Conservation (phyloP, 441 rosid species). For the Metrosideros polymorpha region DNA sequence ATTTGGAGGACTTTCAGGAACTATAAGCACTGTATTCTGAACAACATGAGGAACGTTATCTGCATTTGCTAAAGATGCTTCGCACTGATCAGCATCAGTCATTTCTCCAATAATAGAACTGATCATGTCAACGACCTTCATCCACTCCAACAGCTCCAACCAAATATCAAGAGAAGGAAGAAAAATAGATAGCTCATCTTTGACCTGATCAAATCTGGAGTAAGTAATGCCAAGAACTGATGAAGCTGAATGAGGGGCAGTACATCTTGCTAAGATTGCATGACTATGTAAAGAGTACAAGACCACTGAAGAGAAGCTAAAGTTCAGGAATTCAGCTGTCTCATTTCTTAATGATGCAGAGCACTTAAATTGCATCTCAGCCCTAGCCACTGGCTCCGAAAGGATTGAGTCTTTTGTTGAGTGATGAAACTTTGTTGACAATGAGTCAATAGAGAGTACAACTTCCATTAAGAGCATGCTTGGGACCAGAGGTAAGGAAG, state of each 20-base stretch:
- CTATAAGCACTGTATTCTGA: slow-evolving; percentile 13
- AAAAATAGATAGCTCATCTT: slow-evolving; percentile 35
- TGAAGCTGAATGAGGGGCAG: slow-evolving; percentile 19
- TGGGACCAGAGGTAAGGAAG: slow-evolving; percentile 25
- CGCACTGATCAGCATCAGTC: slow-evolving; percentile 13
- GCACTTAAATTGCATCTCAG: slow-evolving; percentile 46
- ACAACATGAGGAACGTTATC: slow-evolving; percentile 8
- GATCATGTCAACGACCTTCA: slow-evolving; percentile 32
- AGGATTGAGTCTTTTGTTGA: slow-evolving; percentile 21
- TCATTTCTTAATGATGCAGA: slow-evolving; percentile 53
- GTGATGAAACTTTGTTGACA: slow-evolving; percentile 31
- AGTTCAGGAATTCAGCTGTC: slow-evolving; percentile 30
- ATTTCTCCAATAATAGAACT: slow-evolving; percentile 31
- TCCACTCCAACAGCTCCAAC: slow-evolving; percentile 66
- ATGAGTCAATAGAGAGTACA: slow-evolving; percentile 40
- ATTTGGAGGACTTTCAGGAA: slow-evolving; percentile 21
- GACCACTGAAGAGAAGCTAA: slow-evolving; percentile 41
- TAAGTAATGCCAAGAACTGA: slow-evolving; percentile 44
- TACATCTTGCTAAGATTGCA: slow-evolving; percentile 56
- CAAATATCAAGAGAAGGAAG: slow-evolving; percentile 79
- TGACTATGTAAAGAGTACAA: slow-evolving; percentile 44
- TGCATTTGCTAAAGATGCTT: slow-evolving; percentile 17
- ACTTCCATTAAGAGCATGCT: slow-evolving; percentile 29
- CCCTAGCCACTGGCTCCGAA: slow-evolving; percentile 46
- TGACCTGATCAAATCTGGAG: slow-evolving; percentile 27